Base-by-base conservation (phyloP, 495 filamentous ascomycete species). In the Lentithecium fluviatile region DNA sequence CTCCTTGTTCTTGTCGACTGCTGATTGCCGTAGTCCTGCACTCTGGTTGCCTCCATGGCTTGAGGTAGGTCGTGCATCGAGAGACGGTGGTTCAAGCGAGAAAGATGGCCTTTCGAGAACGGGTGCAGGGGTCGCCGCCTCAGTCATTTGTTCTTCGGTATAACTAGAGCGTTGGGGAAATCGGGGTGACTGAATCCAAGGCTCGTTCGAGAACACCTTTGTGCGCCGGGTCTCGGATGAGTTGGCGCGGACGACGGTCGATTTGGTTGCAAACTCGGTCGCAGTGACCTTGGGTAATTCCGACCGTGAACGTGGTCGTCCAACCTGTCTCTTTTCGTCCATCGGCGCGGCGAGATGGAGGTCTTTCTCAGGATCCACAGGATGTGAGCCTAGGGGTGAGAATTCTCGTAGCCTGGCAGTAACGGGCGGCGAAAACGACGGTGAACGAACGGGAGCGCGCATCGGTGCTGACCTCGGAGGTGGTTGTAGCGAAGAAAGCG, bases 341-440 rank as follows among this genome's bases (percentile, higher is more conserved):
- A n/a, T 29, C 15, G 45, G 20, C 4, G 15, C 7, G n/a, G 12
- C 45, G 24, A 67, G 32, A 56, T 60, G 45, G 20, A 55, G 50
- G 29, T 60, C 55, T 32, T 29, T 20, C 4, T 26, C 1, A 23
- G 55, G 48, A 21, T 51, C 54, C n/a, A 67, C 52, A n/a, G 64
- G 64, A 49, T 67, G 52, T 17, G 58, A 59, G 13, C 59, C 29
- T 19, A 67, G 40, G 8, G 64, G 64, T 7, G 59, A 58, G 56
- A 67, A 63, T n/a, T 17, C 46, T 23, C 40, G 46, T 42, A 47
- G 23, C 24, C 23, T 58, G 6, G 38, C 46, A 1, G 45, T 45
- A 7, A 49, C 17, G 32, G 59, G 37, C 6, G 15, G 4, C 23
- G 59, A 34, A 10, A 58, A 21, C 17, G 56, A 37, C 7, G 12